Evolutionary conservation across 2,329 filamentous ascomycete genomes (phyloP).

Genomic region (Coniella lustricola): DNA sequence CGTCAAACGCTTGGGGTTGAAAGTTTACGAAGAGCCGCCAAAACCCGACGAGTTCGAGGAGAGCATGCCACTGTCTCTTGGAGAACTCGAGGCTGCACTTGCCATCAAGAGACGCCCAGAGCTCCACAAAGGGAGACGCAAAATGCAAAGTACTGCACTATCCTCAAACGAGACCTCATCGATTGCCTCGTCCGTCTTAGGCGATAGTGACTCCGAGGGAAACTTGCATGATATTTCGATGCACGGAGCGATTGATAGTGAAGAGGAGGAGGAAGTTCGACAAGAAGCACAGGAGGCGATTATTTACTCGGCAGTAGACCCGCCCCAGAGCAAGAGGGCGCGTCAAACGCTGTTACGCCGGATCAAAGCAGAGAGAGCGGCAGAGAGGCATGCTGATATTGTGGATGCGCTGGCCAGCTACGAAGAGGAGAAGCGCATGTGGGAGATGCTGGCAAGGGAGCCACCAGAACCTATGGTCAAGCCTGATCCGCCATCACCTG

Average conservation of each 20-base stretch:
- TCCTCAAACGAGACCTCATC: background rate
- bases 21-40: constrained; percentile 34
- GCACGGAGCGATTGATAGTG: background rate
- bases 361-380: constrained; percentile 33
- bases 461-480: constrained; percentile 27
- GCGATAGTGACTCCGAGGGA: constrained; percentile 1
- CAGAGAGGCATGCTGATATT: constrained; percentile 38
- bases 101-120: constrained; percentile 13
- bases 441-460: constrained; percentile 35
- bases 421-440: constrained; percentile 38
- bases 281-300: constrained; percentile 37
- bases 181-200: background rate
- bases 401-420: constrained; percentile 33
- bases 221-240: background rate
- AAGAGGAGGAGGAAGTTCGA: constrained; percentile 12
- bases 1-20: constrained; percentile 42
- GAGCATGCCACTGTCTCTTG: constrained; percentile 31
- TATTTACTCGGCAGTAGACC: constrained; percentile 32
- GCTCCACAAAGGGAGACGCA: background rate
- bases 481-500: constrained; percentile 4
- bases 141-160: constrained; percentile 1
- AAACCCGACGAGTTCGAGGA: constrained; percentile 21
- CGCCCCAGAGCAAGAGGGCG: constrained; percentile 31
- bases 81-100: constrained; percentile 37
- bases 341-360: constrained; percentile 28